Percentiles rank a stretch among this genome's conserved stretches.
Conservation (phyloP, 257 asterid species). For the Solanum megistacrolobum region DNA sequence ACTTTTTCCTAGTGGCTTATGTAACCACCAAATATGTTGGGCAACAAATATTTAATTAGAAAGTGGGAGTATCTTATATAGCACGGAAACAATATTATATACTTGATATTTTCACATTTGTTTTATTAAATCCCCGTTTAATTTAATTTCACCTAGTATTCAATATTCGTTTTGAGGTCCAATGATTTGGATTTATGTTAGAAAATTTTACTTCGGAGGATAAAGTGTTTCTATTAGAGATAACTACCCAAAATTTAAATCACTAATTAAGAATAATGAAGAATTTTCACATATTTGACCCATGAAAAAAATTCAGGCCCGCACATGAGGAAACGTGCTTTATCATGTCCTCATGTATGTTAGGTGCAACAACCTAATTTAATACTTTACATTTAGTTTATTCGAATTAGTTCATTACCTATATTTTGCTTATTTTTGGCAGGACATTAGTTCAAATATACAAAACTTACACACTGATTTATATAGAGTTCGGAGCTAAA, state of each 20-base stretch:
- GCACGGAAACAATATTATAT: background rate
- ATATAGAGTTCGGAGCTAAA: no score
- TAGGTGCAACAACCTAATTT: background rate
- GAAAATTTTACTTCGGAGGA: background rate
- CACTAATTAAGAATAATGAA: no score
- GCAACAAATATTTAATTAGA: background rate
- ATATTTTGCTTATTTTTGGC: no score
- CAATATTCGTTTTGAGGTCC: background rate
- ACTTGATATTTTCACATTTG: background rate
- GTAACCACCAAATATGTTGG: background rate
- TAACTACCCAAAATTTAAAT: background rate
- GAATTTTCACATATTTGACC: no score
- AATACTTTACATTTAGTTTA: background rate
- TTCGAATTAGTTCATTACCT: background rate
- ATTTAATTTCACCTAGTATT: background rate
- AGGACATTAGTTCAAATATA: no score
- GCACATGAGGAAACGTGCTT: background rate
- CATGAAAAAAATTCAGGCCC: accelerated
- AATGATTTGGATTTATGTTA: background rate
- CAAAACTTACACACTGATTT: no score
- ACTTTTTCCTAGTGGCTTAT: background rate
- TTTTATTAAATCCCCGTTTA: background rate
- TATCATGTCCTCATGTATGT: background rate
- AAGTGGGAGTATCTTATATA: background rate
- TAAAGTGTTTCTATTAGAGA: background rate